phyloP scores from a whole-genome alignment of 2,329 filamentous ascomycete genomes.

The Aspergillus brunneoviolaceus region DNA sequence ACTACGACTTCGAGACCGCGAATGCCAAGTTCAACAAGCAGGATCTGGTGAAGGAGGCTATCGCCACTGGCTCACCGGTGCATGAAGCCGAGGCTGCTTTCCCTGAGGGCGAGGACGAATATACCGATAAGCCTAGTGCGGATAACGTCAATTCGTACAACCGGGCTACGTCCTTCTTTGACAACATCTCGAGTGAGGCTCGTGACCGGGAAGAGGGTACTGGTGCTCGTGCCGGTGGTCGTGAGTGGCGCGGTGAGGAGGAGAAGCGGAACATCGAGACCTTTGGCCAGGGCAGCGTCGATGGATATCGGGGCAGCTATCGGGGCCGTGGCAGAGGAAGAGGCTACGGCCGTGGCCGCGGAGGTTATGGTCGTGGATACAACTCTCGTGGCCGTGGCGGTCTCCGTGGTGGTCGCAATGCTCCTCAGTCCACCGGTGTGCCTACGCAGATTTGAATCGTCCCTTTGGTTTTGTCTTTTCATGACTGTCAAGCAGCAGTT shows the following conservation, averaged over 20 bases:
- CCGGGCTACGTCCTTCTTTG: slow-evolving; percentile 88
- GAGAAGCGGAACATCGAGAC: slow-evolving; percentile 96
- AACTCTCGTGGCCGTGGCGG: slow-evolving; percentile 40
- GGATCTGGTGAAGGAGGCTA: slow-evolving; percentile 83
- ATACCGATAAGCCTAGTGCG: slow-evolving; percentile 36
- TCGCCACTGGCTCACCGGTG: slow-evolving; percentile 71
- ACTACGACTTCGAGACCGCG: slow-evolving; percentile 85
- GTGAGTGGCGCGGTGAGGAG: slow-evolving; percentile 89
- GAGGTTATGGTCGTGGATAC: slow-evolving; percentile 48
- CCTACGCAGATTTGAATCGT: slow-evolving; percentile 32
- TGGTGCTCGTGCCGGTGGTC: slow-evolving; percentile 67
- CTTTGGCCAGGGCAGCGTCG: slow-evolving; percentile 93
- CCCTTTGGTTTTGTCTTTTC: slow-evolving; percentile 8
- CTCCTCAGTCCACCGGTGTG: slow-evolving; percentile 41
- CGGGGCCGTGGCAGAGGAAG: slow-evolving; percentile 61
- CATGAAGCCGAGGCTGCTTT: slow-evolving; percentile 50
- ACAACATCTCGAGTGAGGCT: slow-evolving; percentile 94
- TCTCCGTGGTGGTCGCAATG: slow-evolving; percentile 37
- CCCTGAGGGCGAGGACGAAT: slow-evolving; percentile 40
- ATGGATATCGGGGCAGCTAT: slow-evolving; percentile 78
- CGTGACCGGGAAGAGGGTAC: slow-evolving; percentile 79
- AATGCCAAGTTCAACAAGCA: slow-evolving; percentile 91
- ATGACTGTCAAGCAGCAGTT: slow-evolving; percentile 10
- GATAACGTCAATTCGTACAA: slow-evolving; percentile 66
- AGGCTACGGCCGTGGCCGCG: slow-evolving; percentile 50